These are phyloP conservation scores for Celoporthe dispersa DNA, from an alignment of 2,329 filamentous ascomycete genomes.

Conservation along the genomic window DNA sequence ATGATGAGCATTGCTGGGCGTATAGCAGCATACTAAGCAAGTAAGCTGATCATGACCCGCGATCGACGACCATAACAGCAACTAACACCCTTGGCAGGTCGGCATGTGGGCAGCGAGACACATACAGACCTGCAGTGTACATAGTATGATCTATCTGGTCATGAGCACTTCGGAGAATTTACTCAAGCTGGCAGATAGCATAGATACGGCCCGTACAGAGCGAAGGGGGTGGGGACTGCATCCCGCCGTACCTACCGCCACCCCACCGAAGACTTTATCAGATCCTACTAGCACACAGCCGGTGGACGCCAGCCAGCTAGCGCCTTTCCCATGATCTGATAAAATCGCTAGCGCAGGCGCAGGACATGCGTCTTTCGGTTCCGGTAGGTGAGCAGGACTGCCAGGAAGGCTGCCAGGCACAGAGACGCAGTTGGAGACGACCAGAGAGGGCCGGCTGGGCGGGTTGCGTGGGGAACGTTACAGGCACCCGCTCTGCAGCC, in stretches of 20 bases:
- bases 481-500: background rate
- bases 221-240: background rate
- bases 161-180: background rate
- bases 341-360: background rate
- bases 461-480: background rate
- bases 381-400: background rate
- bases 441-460: background rate
- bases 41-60: background rate
- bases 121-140: background rate
- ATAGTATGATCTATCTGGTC: too few species aligned
- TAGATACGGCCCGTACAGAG: background rate
- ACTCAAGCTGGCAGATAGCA: background rate
- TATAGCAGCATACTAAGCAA: background rate
- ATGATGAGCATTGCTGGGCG: background rate
- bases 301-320: background rate
- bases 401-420: background rate
- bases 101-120: background rate
- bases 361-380: background rate
- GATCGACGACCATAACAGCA: background rate
- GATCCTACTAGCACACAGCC: conserved; percentile 14
- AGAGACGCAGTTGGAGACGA: background rate
- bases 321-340: conserved; percentile 6
- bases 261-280: background rate
- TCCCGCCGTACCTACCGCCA: background rate
- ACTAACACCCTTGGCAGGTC: background rate